Conservation (phyloP, 495 filamentous ascomycete genomes). For the Parathielavia hyrcaniae region DNA sequence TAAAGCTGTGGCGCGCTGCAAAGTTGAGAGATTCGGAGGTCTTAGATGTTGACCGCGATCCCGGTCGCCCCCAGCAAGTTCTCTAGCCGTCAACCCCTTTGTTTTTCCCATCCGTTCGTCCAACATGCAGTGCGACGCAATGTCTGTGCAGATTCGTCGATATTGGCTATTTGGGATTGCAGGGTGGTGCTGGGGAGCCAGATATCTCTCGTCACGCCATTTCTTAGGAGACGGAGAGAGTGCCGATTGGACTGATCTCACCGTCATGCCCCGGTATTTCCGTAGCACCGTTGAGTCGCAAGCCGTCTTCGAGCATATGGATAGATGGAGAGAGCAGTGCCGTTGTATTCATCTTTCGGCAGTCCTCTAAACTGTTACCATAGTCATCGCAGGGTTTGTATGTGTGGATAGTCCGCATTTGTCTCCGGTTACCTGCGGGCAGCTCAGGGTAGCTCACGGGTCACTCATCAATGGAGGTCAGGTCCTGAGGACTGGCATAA, state of each 20-base stretch:
- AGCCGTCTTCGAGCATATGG: constrained; percentile 21
- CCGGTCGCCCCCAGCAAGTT: constrained; percentile 3
- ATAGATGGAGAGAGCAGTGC: background rate
- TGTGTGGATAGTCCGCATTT: too few species aligned
- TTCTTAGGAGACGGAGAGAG: constrained; percentile 38
- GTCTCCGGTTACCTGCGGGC: too few species aligned
- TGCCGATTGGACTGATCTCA: constrained; percentile 31
- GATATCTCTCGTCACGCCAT: constrained; percentile 28
- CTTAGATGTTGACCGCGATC: too few species aligned
- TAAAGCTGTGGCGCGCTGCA: too few species aligned
- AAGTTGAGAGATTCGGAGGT: too few species aligned
- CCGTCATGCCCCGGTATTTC: constrained; percentile 20
- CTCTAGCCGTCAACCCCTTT: constrained; percentile 18
- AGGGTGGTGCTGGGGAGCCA: constrained; percentile 15
- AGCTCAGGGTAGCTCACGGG: too few species aligned
- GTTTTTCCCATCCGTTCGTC: constrained; percentile 24
- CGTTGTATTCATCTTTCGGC: too few species aligned
- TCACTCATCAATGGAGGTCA: too few species aligned
- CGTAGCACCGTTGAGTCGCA: constrained; percentile 25
- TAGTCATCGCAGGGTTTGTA: background rate
- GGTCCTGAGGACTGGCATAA: too few species aligned
- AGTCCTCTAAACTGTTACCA: background rate
- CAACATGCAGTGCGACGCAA: constrained; percentile 27
- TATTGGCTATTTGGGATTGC: constrained; percentile 30
- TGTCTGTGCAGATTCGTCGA: constrained; percentile 20